Evolutionary conservation across 768 basidiomycete genomes (phyloP).

Genomic region (Psilocybe cubensis): DNA sequence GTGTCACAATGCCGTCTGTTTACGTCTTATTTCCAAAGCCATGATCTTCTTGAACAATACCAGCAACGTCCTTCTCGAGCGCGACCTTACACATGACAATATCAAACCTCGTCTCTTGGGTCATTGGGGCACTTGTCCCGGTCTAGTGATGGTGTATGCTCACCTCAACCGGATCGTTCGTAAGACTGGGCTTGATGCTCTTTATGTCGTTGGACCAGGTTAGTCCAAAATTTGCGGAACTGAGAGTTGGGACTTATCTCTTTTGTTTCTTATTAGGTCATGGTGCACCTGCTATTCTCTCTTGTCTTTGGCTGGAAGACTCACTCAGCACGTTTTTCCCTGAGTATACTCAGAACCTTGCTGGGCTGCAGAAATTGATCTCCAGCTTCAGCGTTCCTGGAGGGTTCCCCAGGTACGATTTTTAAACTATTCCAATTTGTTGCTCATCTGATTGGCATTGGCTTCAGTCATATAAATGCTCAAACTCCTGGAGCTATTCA

Average conservation of each 20-base stretch:
- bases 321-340: conserved; percentile 64
- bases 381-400: conserved; percentile 79
- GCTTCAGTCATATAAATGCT: conserved; percentile 69
- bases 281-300: conserved; percentile 86
- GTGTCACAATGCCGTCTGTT: neutral
- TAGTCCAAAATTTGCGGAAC: conserved; percentile 4
- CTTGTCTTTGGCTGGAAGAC: conserved; percentile 86
- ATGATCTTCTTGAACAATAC: conserved; percentile 87
- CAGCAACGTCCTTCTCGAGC: conserved; percentile 55
- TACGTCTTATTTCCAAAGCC: conserved; percentile 40
- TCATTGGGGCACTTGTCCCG: conserved; percentile 87
- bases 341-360: conserved; percentile 55
- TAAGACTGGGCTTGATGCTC: conserved; percentile 60
- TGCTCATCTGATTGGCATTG: neutral
- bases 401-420: conserved; percentile 74
- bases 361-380: conserved; percentile 70
- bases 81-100: conserved; percentile 60
- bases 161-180: conserved; percentile 70
- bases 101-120: conserved; percentile 84
- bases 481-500: conserved; percentile 91
- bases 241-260: neutral
- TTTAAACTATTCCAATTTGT: neutral
- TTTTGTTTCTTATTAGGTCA: conserved; percentile 53
- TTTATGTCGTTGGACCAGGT: conserved; percentile 85
- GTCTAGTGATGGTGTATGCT: conserved; percentile 70